Base-by-base conservation (phyloP, 2,329 filamentous ascomycete genomes). In the Lasiodiplodia sp. region DNA sequence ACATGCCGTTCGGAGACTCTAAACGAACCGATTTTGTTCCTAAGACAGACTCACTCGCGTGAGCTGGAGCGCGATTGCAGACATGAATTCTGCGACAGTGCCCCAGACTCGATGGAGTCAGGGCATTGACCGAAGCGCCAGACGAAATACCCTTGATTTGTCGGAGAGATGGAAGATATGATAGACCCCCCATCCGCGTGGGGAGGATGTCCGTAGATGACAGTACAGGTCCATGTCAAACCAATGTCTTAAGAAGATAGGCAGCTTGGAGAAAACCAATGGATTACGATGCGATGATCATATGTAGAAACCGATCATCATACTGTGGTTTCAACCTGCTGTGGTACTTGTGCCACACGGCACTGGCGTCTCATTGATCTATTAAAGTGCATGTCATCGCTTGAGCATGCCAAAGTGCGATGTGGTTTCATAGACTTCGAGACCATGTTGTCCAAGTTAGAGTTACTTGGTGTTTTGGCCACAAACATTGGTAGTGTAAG, bases 141-240 rank as follows among this genome's bases (percentile, higher is more conserved):
- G 31, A 53, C 10, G 47, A 18, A 31, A 52, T 25, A 23, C 28
- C 25, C 60, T 52, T 52, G 28, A 14, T 21, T 18, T 23, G 11
- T 18, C 7, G 52, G 16, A 25, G 55, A 58, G 18, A 58, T 21
- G 55, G 55, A 58, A 47, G 18, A 47, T 21, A 47, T 23, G 47
- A n/a, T 64, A 37, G 60, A 52, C 14, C 16, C 44, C 38, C n/a
- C 10, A 25, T 2, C 5, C 3, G 14, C n/a, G 25, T 64, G 60
- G 60, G 60, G 60, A 38, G 47, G 44, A 38, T 52, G 60, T 52
- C 38, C 16, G 52, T 64, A 64, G 60, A 47, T 47, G n/a, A 21
- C n/a, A 64, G 47, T 51, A 52, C 7, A 53, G 44, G 60, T 49
- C 52, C n/a, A 25, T 23, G 28, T n/a, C 25, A 31, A 52, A 21